phyloP scores from a whole-genome alignment of 2,329 filamentous ascomycete species.

The Colletotrichum sp. region DNA sequence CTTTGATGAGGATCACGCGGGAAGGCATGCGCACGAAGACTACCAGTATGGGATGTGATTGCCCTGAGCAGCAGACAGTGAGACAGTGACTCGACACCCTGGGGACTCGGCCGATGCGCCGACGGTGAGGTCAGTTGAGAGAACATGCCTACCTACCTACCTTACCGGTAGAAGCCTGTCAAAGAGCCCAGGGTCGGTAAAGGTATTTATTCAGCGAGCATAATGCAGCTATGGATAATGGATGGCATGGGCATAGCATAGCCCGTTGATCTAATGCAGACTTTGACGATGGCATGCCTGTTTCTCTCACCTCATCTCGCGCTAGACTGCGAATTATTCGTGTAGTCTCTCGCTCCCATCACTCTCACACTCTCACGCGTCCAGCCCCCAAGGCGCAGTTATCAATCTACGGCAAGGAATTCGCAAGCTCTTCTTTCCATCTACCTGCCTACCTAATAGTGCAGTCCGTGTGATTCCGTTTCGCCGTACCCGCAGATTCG shows the following conservation, averaged over 20 bases:
- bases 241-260: not conserved
- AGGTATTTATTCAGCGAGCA: not conserved
- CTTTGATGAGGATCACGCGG: slow-evolving; percentile 1
- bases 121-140: not conserved
- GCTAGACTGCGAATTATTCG: not conserved
- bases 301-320: not conserved
- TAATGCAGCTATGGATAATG: not conserved
- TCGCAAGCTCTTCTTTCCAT: not conserved
- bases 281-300: slow-evolving; percentile 3
- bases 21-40: not conserved
- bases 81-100: slow-evolving; percentile 2
- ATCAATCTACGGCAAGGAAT: not conserved
- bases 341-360: not conserved
- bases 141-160: not conserved
- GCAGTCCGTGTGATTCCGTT: not conserved
- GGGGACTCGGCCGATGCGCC: not conserved
- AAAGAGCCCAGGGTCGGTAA: not conserved
- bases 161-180: not conserved
- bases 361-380: not conserved
- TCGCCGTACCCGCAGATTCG: not conserved
- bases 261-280: slow-evolving; percentile 7
- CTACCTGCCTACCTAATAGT: not conserved
- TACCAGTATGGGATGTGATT: not conserved
- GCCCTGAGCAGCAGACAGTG: not conserved
- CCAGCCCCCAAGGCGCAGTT: not conserved